Base-by-base conservation (phyloP, 306 rosid genomes). In the Prunus mongolica region DNA sequence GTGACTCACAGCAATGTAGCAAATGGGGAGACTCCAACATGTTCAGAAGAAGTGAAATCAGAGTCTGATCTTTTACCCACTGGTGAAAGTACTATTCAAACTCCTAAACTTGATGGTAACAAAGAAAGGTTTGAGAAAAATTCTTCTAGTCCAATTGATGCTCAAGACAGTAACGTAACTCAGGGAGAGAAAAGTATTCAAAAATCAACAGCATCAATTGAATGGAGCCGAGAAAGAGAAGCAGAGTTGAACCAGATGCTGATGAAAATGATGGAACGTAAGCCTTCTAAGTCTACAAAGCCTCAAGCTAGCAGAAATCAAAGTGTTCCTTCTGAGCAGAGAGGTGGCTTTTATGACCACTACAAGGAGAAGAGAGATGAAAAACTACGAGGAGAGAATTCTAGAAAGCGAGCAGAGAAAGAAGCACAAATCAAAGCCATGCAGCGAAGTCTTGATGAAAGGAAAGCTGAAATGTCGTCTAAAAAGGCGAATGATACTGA, bases 361-460 rank as follows among this genome's bases (percentile, higher is more conserved):
- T 90, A 90, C 89, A 92, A 89, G 88, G 93, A 85, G 79, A 95
- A 88, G 81, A 89, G 97, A 76, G 97, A 92, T 77, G 93, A 91
- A 74, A 95, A 95, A 83, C 97, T 89, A 54, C 75, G 80, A 68
- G 91, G 82, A 60, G 91, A 78, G 75, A 91, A 89, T 81, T 69
- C 88, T 74, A 89, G 84, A 72, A 84, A 72, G 69, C 76, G 72
- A 79, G 86, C 91, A 28, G 93, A 83, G 85, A 95, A 90, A 78
- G 95, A 86, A 76, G 87, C 89, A 55, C 93, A 88, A 45, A 67
- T 83, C 69, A 89, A 54, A 77, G 91, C 86, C 74, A 92, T 84
- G 89, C 96, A 86, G 85, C 88, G 70, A 72, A 85, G 80, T 78
- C 87, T 81, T 46, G 90, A 89, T 72, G 91, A 86, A 85, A 89